Evolutionary conservation across 306 rosid genomes (phyloP), one percentile per base, ranked within the genome.

Genomic region (Vachellia collinsii): DNA sequence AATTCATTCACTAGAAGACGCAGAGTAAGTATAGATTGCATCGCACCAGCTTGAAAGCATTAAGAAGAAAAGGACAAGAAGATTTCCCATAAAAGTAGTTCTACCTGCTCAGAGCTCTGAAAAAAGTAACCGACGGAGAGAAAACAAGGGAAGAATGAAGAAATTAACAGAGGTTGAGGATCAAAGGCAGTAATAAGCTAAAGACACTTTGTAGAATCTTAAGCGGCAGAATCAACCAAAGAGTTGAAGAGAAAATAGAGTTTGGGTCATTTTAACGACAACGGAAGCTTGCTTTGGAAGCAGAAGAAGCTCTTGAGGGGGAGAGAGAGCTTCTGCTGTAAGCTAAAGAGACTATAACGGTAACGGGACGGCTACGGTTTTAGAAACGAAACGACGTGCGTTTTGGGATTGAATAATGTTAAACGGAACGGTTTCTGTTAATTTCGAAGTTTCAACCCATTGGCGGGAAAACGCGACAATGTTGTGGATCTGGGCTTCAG

Each of bases 291-390:
- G 69, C 61, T 54, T n/a, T 68, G 51, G 13, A 51, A 68, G 76
- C 71, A 20, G 65, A 38, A 75, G 72, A 23, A 68, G 80, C 77
- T 0, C 22, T 0, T 2, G n/a, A 70, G 7, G 0, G 11, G 6
- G 42, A 70, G 7, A 0, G 11, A 11, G 42, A 70, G 77, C 86
- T 85, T 85, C 54, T 8, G 79, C 58, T 70, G 86, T 59, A 82
- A 82, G 88, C 86, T 70, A 75, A 43, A 48, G 75, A n/a, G 36
- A 3, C 5, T 5, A 36, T 43, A 17, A 70, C 74, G 39, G 74
- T 22, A 70, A 70, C 38, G 71, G 11, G 66, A 50, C 56, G 65
- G 43, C 10, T 34, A 0, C 5, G 1, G 1, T 0, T 4, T 10
- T 20, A 3, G 0, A 13, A 14, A 48, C 17, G 65, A 59, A 62